Percentiles rank a stretch among this genome's conserved stretches.
These are phyloP conservation scores for Alternaria sp. DNA, from an alignment of 2,329 filamentous ascomycete genomes.

Conservation along the genomic window DNA sequence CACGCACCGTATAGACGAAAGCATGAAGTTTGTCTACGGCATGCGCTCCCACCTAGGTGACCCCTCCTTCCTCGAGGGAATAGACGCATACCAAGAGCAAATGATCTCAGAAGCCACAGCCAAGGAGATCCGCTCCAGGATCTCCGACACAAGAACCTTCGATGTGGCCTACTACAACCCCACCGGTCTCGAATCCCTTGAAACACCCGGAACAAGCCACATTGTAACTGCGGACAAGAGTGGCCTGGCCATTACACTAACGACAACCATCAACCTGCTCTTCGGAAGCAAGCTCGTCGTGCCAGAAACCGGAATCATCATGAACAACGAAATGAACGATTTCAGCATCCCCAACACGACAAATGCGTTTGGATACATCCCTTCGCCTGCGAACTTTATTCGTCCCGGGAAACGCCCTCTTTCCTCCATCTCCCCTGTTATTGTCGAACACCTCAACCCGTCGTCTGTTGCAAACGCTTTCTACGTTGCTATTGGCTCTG, in stretches of 20 bases:
- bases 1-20: conserved; percentile 84
- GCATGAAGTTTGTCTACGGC: conserved; percentile 88
- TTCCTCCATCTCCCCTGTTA: conserved; percentile 81
- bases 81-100: conserved; percentile 68
- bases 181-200: conserved; percentile 68
- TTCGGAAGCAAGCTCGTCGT: conserved; percentile 84
- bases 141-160: conserved; percentile 75
- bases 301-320: conserved; percentile 81
- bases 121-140: conserved; percentile 67
- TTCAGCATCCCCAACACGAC: conserved; percentile 81
- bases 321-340: conserved; percentile 63
- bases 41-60: conserved; percentile 80
- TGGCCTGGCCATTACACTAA: conserved; percentile 81
- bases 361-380: conserved; percentile 87
- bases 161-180: conserved; percentile 80
- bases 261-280: conserved; percentile 86
- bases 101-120: conserved; percentile 73
- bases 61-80: conserved; percentile 73
- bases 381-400: conserved; percentile 82
- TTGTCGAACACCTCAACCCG: conserved; percentile 71
- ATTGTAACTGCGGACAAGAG: conserved; percentile 74
- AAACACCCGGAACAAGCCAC: conserved; percentile 78
- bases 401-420: conserved; percentile 81
- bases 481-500: conserved; percentile 75
- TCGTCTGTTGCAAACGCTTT: conserved; percentile 56